Evolutionary conservation across 352 stramenopile genomes (phyloP).

Genomic region (Pythium chondricola): DNA sequence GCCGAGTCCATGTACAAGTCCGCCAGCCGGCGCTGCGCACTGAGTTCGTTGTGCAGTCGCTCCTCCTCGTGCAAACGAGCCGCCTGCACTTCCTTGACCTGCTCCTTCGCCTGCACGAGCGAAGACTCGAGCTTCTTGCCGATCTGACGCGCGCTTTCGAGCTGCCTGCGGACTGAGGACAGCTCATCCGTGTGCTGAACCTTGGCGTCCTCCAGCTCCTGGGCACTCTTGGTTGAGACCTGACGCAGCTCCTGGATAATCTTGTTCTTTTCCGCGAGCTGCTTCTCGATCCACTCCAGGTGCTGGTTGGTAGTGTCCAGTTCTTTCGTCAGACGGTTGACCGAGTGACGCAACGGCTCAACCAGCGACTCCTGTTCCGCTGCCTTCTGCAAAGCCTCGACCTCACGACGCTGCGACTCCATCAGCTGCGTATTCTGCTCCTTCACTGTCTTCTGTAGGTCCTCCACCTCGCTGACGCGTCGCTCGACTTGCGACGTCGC

Average conservation of each 20-base stretch:
- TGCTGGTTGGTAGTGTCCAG: slow-evolving; percentile 45
- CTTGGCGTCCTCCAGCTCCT: slow-evolving; percentile 56
- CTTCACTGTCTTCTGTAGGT: slow-evolving; percentile 46
- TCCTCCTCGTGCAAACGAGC: slow-evolving; percentile 57
- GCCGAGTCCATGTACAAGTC: slow-evolving; percentile 72
- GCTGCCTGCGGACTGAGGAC: slow-evolving; percentile 21
- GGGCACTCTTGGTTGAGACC: slow-evolving; percentile 37
- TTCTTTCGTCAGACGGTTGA: slow-evolving; percentile 48
- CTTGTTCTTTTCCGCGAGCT: slow-evolving; percentile 62
- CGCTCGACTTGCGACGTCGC: slow-evolving; percentile 47
- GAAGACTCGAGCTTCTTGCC: slow-evolving; percentile 61
- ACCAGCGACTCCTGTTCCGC: slow-evolving; percentile 57
- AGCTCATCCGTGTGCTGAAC: slow-evolving; percentile 18
- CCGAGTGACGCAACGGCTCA: slow-evolving; percentile 38
- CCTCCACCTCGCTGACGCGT: slow-evolving; percentile 52
- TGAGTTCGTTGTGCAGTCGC: slow-evolving; percentile 59
- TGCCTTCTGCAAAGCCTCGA: slow-evolving; percentile 52
- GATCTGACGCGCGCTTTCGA: slow-evolving; percentile 51
- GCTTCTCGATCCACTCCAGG: slow-evolving; percentile 58
- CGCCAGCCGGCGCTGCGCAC: slow-evolving; percentile 54
- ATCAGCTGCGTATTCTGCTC: slow-evolving; percentile 53
- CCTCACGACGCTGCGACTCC: slow-evolving; percentile 48
- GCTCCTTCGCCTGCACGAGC: slow-evolving; percentile 59
- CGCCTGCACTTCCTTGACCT: slow-evolving; percentile 61
- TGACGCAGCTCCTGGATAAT: slow-evolving; percentile 55